A percentile compares a stretch with the other conserved stretches of the same genome.
Conservation (phyloP, 164 flowering plant genomes). For the Vitis cinerea region DNA sequence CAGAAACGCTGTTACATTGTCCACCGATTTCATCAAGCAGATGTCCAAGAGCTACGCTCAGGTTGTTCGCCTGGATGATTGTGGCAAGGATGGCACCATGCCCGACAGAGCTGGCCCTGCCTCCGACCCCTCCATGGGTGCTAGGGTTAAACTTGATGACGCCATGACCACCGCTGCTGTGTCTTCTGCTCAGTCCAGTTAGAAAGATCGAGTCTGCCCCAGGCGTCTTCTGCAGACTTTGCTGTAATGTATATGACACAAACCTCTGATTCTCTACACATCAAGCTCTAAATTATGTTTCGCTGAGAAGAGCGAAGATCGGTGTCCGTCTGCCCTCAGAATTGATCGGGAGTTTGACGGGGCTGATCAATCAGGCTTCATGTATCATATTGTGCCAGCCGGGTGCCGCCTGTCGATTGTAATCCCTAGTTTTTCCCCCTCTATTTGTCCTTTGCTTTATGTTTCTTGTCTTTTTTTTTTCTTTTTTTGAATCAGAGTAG, state of each 20-base stretch:
- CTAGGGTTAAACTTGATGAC: conserved; percentile 30
- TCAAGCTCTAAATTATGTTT: neutral
- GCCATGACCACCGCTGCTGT: conserved; percentile 11
- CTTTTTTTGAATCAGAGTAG: conserved; percentile 16
- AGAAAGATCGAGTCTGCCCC: conserved; percentile 2
- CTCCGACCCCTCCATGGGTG: conserved; percentile 20
- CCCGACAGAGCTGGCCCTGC: conserved; percentile 28
- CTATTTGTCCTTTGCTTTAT: too few relatives aligned
- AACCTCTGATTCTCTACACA: neutral
- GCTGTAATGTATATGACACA: conserved; percentile 13
- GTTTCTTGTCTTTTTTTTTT: neutral
- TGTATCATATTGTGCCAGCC: conserved; percentile 28
- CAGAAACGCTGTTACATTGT: conserved; percentile 23
- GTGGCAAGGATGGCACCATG: conserved; percentile 26
- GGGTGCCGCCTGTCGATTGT: conserved; percentile 16
- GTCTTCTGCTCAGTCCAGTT: conserved; percentile 28
- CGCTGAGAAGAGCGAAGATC: conserved; percentile 10
- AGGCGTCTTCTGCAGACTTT: conserved; percentile 1
- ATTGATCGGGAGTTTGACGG: too few relatives aligned
- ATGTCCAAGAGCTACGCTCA: conserved; percentile 65
- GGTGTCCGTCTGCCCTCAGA: too few relatives aligned
- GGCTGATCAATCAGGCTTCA: neutral
- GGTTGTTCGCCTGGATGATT: conserved; percentile 55
- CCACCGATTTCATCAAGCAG: conserved; percentile 44
- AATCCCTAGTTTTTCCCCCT: conserved; percentile 6